Percentiles rank a stretch among this genome's conserved stretches.
phyloP scores from a whole-genome alignment of 768 basidiomycete genomes.

The Hydnomerulius pinastri region DNA sequence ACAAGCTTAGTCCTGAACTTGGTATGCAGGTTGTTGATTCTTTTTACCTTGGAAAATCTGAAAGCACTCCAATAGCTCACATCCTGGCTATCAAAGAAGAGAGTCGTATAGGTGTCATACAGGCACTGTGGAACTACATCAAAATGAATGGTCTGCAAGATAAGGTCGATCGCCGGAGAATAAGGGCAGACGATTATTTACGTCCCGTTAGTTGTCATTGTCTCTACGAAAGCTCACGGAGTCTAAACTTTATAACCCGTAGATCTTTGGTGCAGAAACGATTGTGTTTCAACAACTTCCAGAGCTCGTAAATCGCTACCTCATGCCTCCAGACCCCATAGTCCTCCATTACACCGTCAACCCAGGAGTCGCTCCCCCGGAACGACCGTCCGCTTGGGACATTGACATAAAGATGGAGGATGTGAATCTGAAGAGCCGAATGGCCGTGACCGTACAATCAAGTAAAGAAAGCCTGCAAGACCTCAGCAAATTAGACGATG shows the following conservation, averaged over 20 bases:
- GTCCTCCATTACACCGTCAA: constrained; percentile 76
- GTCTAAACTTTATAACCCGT: background rate
- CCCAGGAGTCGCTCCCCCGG: constrained; percentile 61
- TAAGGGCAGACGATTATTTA: constrained; percentile 69
- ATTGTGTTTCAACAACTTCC: constrained; percentile 81
- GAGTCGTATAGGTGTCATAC: constrained; percentile 76
- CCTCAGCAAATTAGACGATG: constrained; percentile 79
- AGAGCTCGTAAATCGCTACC: constrained; percentile 79
- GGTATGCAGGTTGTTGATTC: constrained; percentile 39
- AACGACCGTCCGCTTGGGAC: constrained; percentile 79
- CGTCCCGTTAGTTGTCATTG: constrained; percentile 48
- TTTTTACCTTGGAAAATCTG: constrained; percentile 5
- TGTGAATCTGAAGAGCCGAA: constrained; percentile 65
- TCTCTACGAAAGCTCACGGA: background rate
- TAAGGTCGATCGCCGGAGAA: constrained; percentile 71
- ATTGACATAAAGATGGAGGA: constrained; percentile 90
- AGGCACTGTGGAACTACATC: constrained; percentile 91
- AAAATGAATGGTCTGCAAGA: constrained; percentile 83
- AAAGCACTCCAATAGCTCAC: constrained; percentile 39
- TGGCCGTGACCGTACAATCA: constrained; percentile 68
- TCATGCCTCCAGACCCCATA: constrained; percentile 78
- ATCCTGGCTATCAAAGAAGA: constrained; percentile 84
- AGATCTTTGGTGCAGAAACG: constrained; percentile 75
- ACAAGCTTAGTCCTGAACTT: constrained; percentile 75
- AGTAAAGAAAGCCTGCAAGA: constrained; percentile 71